Conservation (phyloP, 2,329 filamentous ascomycete species). For the Leptographium wingfieldii region DNA sequence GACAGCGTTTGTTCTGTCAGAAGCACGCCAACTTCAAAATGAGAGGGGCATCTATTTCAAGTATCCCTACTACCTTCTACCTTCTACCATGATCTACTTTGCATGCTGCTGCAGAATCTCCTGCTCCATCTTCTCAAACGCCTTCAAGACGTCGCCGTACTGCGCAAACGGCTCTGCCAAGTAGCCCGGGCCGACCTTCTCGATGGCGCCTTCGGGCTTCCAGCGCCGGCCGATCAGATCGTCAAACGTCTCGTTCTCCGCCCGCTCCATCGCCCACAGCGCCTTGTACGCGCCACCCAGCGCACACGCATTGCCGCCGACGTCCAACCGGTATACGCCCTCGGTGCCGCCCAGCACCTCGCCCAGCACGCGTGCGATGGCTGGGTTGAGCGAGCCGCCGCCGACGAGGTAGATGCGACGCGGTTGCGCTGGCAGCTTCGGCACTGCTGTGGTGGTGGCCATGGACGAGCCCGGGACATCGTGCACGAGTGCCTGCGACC, state of each 20-base stretch:
- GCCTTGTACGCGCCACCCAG: constrained; percentile 93
- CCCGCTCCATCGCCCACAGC: constrained; percentile 76
- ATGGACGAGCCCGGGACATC: background rate
- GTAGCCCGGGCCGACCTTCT: constrained; percentile 75
- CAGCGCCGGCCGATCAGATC: constrained; percentile 73
- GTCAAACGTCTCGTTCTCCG: constrained; percentile 64
- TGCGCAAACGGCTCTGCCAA: constrained; percentile 57
- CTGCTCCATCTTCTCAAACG: constrained; percentile 66
- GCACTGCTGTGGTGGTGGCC: background rate
- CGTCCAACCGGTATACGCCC: constrained; percentile 85
- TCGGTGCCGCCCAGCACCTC: constrained; percentile 82
- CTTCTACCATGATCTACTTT: background rate
- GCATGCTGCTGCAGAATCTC: constrained; percentile 38
- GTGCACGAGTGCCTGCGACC: constrained; percentile 64
- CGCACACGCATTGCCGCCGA: constrained; percentile 90
- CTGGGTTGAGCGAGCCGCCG: constrained; percentile 78
- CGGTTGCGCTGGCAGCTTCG: constrained; percentile 63
- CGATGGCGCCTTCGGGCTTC: constrained; percentile 72
- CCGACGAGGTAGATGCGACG: constrained; percentile 88
- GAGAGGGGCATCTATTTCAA: too few relatives aligned
- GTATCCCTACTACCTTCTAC: too few relatives aligned
- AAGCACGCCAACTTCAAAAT: too few relatives aligned
- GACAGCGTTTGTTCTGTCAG: too few relatives aligned
- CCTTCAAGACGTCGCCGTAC: constrained; percentile 65
- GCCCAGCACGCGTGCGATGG: constrained; percentile 73